Conservation (phyloP, 176 grass and related monocot species). For the Oryza longistaminata region DNA sequence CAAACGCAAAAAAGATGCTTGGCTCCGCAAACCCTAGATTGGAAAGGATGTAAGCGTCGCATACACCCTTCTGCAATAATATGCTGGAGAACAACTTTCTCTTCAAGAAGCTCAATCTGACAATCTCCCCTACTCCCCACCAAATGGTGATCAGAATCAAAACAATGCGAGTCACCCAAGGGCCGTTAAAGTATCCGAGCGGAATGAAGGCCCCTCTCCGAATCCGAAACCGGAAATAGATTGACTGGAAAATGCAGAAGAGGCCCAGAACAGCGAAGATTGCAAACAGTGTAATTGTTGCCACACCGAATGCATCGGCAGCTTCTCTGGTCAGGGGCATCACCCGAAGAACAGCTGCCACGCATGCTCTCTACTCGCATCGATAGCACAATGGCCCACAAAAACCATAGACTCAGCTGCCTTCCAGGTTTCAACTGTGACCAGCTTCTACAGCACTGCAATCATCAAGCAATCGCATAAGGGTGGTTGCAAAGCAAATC, state of each 20-base stretch:
- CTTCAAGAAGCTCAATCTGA: slow-evolving; percentile 76
- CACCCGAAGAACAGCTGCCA: slow-evolving; percentile 81
- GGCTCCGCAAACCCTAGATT: slow-evolving; percentile 98
- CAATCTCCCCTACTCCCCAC: slow-evolving; percentile 78
- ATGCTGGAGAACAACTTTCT: slow-evolving; percentile 58
- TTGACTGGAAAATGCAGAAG: slow-evolving; percentile 59
- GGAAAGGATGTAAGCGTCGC: slow-evolving; percentile 82
- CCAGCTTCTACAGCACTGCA: slow-evolving; percentile 48
- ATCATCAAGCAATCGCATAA: slow-evolving; percentile 20
- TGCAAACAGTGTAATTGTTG: slow-evolving; percentile 69
- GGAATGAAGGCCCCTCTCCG: slow-evolving; percentile 46
- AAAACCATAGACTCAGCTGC: slow-evolving; percentile 45
- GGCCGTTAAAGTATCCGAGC: slow-evolving; percentile 86
- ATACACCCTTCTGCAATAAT: slow-evolving; percentile 65
- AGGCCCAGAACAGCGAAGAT: slow-evolving; percentile 67
- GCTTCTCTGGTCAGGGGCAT: slow-evolving; percentile 89
- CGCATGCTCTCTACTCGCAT: slow-evolving; percentile 95
- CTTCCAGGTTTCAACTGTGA: slow-evolving; percentile 27
- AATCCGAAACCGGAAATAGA: slow-evolving; percentile 65
- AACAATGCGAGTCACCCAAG: slow-evolving; percentile 76
- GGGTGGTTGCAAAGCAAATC: slow-evolving; percentile 4
- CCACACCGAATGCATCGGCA: slow-evolving; percentile 88
- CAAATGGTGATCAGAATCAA: slow-evolving; percentile 81
- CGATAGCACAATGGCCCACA: slow-evolving; percentile 61
- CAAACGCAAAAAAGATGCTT: slow-evolving; percentile 76